Evolutionary conservation across 352 stramenopile genomes (phyloP).

Genomic region (Phytophthora constricta): DNA sequence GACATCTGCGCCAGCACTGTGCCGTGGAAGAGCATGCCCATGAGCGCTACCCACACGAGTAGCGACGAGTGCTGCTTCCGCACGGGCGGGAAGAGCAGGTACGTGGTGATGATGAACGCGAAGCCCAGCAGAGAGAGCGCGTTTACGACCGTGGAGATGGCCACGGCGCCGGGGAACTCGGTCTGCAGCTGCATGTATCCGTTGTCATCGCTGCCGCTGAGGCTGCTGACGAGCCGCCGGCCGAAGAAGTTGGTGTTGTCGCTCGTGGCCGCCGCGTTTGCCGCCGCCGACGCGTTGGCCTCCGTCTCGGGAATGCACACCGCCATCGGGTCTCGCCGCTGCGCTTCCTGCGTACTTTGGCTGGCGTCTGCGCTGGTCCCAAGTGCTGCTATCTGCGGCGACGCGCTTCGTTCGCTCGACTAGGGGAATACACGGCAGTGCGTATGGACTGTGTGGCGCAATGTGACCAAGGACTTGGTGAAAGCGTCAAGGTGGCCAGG

Average conservation of each 20-base stretch:
- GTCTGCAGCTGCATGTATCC: conserved; percentile 41
- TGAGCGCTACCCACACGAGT: conserved; percentile 83
- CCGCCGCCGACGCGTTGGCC: conserved; percentile 20
- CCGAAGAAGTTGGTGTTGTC: conserved; percentile 46
- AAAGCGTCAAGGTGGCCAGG: not conserved
- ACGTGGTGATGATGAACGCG: conserved; percentile 80
- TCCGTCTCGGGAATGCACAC: conserved; percentile 34
- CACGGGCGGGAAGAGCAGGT: conserved; percentile 82
- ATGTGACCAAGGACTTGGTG: not conserved
- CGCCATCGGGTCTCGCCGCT: conserved; percentile 18
- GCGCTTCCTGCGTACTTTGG: not conserved
- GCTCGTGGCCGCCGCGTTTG: conserved; percentile 21
- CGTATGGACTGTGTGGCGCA: not conserved
- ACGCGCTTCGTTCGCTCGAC: not conserved
- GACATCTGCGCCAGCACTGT: conserved; percentile 62
- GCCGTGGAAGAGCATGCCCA: conserved; percentile 83
- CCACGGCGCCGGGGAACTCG: conserved; percentile 63
- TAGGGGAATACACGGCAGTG: not conserved
- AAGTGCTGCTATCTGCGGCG: not conserved
- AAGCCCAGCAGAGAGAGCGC: conserved; percentile 78
- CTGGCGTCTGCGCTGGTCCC: not conserved
- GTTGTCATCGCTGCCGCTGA: conserved; percentile 7
- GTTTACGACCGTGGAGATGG: conserved; percentile 66
- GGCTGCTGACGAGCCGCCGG: conserved; percentile 28
- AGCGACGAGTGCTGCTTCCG: conserved; percentile 81